Evolutionary conservation across 257 asterid species (phyloP).

Genomic region (Solanum lycopersicoides): DNA sequence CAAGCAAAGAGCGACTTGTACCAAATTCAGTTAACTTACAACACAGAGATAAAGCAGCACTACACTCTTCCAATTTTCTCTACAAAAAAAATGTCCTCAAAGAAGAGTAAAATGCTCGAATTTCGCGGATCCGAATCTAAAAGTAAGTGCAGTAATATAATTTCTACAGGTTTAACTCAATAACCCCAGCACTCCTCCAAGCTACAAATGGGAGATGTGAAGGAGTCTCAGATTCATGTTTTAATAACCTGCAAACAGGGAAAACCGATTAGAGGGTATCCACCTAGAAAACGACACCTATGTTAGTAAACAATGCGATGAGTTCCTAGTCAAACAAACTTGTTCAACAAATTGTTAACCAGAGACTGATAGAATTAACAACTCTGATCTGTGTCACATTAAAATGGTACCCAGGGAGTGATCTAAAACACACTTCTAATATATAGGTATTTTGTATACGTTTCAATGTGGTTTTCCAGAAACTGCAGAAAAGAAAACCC

Average conservation of each 20-base stretch:
- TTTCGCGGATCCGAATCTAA: not conserved
- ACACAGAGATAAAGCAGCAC: not conserved
- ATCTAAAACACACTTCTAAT: not conserved
- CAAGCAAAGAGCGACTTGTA: not conserved
- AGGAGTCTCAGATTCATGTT: not conserved
- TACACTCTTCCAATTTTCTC: not conserved
- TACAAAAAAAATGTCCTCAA: not conserved
- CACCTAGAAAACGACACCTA: not conserved
- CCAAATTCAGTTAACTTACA: not conserved
- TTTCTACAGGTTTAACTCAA: constrained; percentile 1
- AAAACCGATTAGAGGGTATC: not conserved
- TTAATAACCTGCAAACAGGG: not conserved
- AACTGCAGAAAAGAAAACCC: not conserved
- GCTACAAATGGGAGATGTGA: not conserved
- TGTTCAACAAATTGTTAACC: not conserved
- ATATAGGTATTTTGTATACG: not conserved
- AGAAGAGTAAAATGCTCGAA: not conserved
- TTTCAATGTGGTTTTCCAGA: not conserved
- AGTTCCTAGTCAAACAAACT: not conserved
- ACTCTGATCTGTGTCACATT: not conserved
- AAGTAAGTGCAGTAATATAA: not conserved
- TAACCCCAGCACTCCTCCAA: constrained; percentile 5
- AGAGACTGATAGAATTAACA: not conserved
- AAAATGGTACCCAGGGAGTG: not conserved
- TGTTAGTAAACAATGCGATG: not conserved